phyloP scores from a whole-genome alignment of 371 early-diverging fungal species.

The Circinella minor region DNA sequence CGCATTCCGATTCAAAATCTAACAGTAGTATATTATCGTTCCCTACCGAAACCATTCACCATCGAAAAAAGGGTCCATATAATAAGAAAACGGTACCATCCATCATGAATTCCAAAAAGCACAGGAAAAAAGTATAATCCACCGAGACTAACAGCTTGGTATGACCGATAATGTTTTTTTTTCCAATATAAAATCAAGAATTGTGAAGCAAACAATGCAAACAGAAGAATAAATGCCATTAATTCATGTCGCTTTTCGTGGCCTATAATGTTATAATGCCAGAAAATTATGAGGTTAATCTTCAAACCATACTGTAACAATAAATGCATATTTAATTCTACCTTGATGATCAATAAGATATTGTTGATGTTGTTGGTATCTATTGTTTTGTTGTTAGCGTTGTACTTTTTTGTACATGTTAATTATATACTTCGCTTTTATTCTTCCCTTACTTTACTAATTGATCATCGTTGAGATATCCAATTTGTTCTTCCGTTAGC shows the following conservation, averaged over 20 bases:
- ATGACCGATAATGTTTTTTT: conserved; percentile 75
- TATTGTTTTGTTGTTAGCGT: conserved; percentile 3
- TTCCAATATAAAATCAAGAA: conserved; percentile 81
- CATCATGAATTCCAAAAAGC: conserved; percentile 54
- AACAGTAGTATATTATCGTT: conserved; percentile 13
- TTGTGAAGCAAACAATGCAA: conserved; percentile 74
- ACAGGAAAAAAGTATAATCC: conserved; percentile 78
- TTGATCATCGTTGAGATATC: conserved; percentile 35
- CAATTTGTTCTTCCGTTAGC: conserved; percentile 39
- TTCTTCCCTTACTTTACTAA: conserved; percentile 34
- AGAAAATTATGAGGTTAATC: background rate
- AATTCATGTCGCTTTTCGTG: conserved; percentile 74
- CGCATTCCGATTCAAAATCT: too few species aligned
- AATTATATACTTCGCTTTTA: background rate
- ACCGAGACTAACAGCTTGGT: conserved; percentile 70
- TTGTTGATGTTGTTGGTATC: conserved; percentile 42
- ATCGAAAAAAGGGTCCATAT: conserved; percentile 51
- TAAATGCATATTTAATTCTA: conserved; percentile 5
- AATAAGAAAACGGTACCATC: conserved; percentile 50
- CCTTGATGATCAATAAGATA: conserved; percentile 50
- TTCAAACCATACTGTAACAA: background rate
- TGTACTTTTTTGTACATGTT: background rate
- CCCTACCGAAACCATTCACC: conserved; percentile 43
- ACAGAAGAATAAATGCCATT: conserved; percentile 82
- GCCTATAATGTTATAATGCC: conserved; percentile 26